A percentile compares a stretch with the other conserved stretches of the same genome.
Conservation (phyloP, 2,329 filamentous ascomycete genomes). For the Fusarium sp. region DNA sequence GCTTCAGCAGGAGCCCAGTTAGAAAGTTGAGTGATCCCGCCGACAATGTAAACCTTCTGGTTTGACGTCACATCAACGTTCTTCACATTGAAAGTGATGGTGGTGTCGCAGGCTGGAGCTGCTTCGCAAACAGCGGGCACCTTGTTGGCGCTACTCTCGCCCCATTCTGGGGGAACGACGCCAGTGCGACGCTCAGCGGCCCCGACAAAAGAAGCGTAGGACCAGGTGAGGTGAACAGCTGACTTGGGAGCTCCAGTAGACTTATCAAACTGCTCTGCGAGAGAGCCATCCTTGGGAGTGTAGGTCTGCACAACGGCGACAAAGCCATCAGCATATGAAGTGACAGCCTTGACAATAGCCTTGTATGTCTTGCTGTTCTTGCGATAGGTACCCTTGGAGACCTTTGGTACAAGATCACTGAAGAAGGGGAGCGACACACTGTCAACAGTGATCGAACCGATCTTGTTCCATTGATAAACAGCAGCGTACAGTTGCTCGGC, state of each 20-base stretch:
- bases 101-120: conserved; percentile 37
- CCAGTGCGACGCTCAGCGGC: conserved; percentile 62
- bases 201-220: conserved; percentile 72
- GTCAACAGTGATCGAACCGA: conserved; percentile 61
- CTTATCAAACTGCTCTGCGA: conserved; percentile 71
- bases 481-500: conserved; percentile 81
- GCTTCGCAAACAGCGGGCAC: conserved; percentile 28
- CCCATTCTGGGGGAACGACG: conserved; percentile 64
- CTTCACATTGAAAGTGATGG: conserved; percentile 33
- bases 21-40: conserved; percentile 50
- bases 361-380: conserved; percentile 12
- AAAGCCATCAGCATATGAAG: conserved; percentile 18
- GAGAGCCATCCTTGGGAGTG: conserved; percentile 65
- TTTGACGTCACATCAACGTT: conserved; percentile 20
- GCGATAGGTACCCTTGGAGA: conserved; percentile 9
- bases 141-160: conserved; percentile 29
- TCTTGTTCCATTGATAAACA: conserved; percentile 70
- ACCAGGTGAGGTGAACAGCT: conserved; percentile 75
- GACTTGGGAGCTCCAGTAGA: conserved; percentile 61
- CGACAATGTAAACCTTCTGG: conserved; percentile 34
- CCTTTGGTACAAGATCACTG: conserved; percentile 8
- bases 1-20: conserved; percentile 51
- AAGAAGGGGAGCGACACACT: conserved; percentile 12
- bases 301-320: conserved; percentile 65
- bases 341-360: conserved; percentile 12